These are phyloP conservation scores for Tirmania nivea DNA, from an alignment of 495 filamentous ascomycete species.

Conservation along the genomic window DNA sequence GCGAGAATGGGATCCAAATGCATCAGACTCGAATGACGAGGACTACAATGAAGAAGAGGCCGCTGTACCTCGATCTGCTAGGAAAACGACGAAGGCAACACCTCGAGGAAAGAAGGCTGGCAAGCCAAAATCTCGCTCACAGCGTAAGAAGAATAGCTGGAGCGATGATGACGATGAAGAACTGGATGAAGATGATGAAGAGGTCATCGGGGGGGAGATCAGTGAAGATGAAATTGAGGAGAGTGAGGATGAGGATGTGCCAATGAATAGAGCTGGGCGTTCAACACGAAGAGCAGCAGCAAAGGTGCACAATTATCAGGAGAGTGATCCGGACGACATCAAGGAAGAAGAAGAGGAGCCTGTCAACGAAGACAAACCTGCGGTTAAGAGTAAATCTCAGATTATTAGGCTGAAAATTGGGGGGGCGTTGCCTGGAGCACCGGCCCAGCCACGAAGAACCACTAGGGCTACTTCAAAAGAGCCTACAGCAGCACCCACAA, in stretches of 20 bases:
- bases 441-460: not conserved
- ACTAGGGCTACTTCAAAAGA: not conserved
- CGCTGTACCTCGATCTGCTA: not conserved
- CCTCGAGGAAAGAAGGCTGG: not conserved
- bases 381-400: conserved; percentile 5
- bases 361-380: conserved; percentile 10
- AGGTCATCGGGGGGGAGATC: conserved; percentile 3
- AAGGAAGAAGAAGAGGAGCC: conserved; percentile 7
- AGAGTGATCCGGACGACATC: conserved; percentile 13
- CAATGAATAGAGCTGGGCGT: conserved; percentile 5
- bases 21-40: conserved; percentile 6
- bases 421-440: not conserved
- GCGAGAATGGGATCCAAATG: not conserved
- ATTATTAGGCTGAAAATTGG: conserved; percentile 15
- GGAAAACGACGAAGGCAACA: not conserved
- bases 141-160: not conserved
- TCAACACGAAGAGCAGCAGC: conserved; percentile 13
- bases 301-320: conserved; percentile 8
- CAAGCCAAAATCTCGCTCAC: not conserved
- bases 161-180: conserved; percentile 9
- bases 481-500: not conserved
- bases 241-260: not conserved
- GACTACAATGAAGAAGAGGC: conserved; percentile 2
- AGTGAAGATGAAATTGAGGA: not conserved
- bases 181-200: conserved; percentile 9